Base-by-base conservation (phyloP, 805 yeast species). In the Helenozyma baotianmanensis region DNA sequence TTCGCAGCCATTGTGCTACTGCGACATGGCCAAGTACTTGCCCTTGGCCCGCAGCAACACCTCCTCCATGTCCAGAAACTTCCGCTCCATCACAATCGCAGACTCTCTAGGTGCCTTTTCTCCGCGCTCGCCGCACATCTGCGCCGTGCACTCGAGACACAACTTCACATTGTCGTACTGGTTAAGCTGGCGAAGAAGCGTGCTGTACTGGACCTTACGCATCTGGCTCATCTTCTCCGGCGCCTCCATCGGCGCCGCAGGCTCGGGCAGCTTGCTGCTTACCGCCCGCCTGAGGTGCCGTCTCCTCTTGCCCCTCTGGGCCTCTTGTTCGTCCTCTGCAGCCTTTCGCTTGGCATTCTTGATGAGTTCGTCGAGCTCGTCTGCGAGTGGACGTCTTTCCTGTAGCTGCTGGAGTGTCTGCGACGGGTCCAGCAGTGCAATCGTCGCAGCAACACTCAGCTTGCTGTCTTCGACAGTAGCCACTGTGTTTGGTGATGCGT, bases 131-230 rank as follows among this genome's bases (percentile, higher is more conserved):
- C 53, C 52, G 21, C 53, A 48, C 29, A 46, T 39, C 30, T 46
- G 38, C 15, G 42, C 41, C 18, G 51, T 47, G 34, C 69, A 63
- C 23, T 54, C 55, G 14, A 63, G 42, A 31, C 69, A 62, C 31
- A 60, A 40, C 27, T 44, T 40, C 26, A 62, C 45, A 6, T 21
- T 35, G 13, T 50, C 50, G 29, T 48, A 47, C 14, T 44, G 43
- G 33, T 60, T 59, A 32, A 60, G 49, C 28, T 47, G 51, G 29
- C 42, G 50, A 29, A 56, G 38, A n/a, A 38, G 43, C 6, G 56
- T 37, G 21, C 36, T 46, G 29, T 37, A 32, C 14, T 44, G 54
- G n/a, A 48, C 54, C 21, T 42, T 39, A 13, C 38, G 36, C 56
- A 51, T 50, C 34, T 43, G 49, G 25, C 52, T 39, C 39, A 35